Percentiles rank a stretch among this genome's conserved stretches.
Conservation (phyloP, 2,329 filamentous ascomycete genomes). For the Cladophialophora psammophila region DNA sequence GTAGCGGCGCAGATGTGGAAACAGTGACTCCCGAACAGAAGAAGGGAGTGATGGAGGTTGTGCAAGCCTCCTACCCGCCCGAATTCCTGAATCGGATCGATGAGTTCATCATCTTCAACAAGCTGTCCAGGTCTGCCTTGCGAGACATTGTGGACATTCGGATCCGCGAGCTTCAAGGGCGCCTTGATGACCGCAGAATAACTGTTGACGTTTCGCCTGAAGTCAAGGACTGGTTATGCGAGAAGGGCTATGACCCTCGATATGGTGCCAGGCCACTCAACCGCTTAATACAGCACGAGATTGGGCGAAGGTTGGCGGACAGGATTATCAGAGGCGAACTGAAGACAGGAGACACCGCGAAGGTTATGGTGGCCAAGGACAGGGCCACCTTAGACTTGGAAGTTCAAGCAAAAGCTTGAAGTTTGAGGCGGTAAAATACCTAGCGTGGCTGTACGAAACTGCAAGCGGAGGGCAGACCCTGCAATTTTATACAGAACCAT, state of each 20-base stretch:
- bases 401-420: slow-evolving; percentile 1
- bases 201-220: slow-evolving; percentile 72
- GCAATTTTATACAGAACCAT: no score
- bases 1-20: slow-evolving; percentile 66
- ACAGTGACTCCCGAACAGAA: slow-evolving; percentile 77
- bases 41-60: slow-evolving; percentile 85
- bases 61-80: slow-evolving; percentile 76
- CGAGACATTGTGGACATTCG: slow-evolving; percentile 94
- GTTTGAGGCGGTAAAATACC: neutral
- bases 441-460: neutral
- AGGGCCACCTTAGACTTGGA: slow-evolving; percentile 23
- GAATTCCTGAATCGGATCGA: slow-evolving; percentile 98
- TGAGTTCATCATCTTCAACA: slow-evolving; percentile 95
- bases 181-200: slow-evolving; percentile 86
- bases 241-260: slow-evolving; percentile 87
- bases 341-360: slow-evolving; percentile 75
- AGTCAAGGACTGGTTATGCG: slow-evolving; percentile 85
- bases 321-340: slow-evolving; percentile 88
- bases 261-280: slow-evolving; percentile 93
- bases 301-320: slow-evolving; percentile 87
- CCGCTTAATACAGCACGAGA: slow-evolving; percentile 85
- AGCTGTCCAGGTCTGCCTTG: slow-evolving; percentile 77
- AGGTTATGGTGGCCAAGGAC: slow-evolving; percentile 58
- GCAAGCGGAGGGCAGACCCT: no score
- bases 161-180: slow-evolving; percentile 79